These are phyloP conservation scores for Podila horticola DNA, from an alignment of 192 early-diverging fungal species.

Conservation along the genomic window DNA sequence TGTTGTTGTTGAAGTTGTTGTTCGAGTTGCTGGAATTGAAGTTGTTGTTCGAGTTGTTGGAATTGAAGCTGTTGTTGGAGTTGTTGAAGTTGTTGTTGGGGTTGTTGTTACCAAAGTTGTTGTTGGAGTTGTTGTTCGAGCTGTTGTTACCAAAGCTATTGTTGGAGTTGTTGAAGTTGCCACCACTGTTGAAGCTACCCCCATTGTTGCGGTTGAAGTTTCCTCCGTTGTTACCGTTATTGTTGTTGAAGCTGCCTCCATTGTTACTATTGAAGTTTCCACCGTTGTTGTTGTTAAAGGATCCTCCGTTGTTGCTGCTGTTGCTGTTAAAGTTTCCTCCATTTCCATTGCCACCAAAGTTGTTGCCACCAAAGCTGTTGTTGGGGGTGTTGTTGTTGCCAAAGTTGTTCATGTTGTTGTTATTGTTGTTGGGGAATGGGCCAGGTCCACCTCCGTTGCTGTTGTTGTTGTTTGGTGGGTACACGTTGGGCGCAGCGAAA, in stretches of 20 bases:
- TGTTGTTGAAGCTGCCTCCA: conserved; percentile 4
- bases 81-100: background rate
- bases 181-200: background rate
- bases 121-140: conserved; percentile 10
- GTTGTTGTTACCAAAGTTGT: background rate
- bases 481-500: conserved; percentile 17
- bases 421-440: conserved; percentile 27
- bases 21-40: conserved; percentile 5
- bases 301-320: background rate
- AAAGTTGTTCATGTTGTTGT: conserved; percentile 22
- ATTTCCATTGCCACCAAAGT: conserved; percentile 17
- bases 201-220: conserved; percentile 10
- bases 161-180: conserved; percentile 4
- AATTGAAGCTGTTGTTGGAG: conserved; percentile 11
- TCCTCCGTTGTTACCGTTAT: conserved; percentile 8
- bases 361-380: background rate
- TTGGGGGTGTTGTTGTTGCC: background rate
- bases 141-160: conserved; percentile 13
- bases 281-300: conserved; percentile 1
- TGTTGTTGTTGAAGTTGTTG: conserved; percentile 3
- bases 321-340: conserved; percentile 1
- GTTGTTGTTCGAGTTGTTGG: conserved; percentile 22
- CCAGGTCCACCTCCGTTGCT: background rate
- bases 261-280: conserved; percentile 2
- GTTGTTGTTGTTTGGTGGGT: conserved; percentile 30